Base-by-base conservation (phyloP, 352 stramenopile species). In the Thalassiosira gravida region DNA sequence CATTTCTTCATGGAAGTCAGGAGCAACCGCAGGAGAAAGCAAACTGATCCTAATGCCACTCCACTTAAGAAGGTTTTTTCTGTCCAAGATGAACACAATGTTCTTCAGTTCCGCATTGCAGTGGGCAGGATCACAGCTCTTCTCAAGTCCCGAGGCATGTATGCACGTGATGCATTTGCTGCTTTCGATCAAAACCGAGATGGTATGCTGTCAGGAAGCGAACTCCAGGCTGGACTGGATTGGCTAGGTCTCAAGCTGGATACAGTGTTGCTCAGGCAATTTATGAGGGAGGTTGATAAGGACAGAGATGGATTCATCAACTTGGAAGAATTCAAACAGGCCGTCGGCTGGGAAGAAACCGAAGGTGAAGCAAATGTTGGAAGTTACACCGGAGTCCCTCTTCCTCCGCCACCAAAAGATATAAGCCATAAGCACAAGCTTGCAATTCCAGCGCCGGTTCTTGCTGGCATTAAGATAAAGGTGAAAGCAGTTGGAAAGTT, bases 61-160 rank as follows among this genome's bases (percentile, higher is more conserved):
- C 95, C 96, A 6, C 86, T 99, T 13, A 97, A 96, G 3, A 98
- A 98, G 78, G 93, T 98, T 0, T 99, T 99, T 49, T 98, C 96
- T 22, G 95, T 94, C 29, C 92, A 96, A 29, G 96, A 98, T 83
- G 97, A 99, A 85, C 98, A 98, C 89, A 97, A 99, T 74, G 77
- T 96, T 56, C 82, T 97, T 32, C 93, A 97, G 64, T 94, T 95
- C 66, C 88, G 93, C 29, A 94, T 95, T 68, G 93, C 92, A 50
- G 92, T 93, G 37, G 88, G 91, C 39, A 87, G 93, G 55, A 95
- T 97, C n/a, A 92, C 90, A 18, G 87, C 86, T 18, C 83, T 94
- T 55, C 80, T 97, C 32, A 95, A 95, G 56, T 90, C 83, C 13
- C 87, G 93, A 65, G 92, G 92, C 9, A 94, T 97, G 92, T 95